Evolutionary conservation across 2,329 filamentous ascomycete species (phyloP), one percentile per base, ranked within the genome.

Genomic region (Fusarium fujikuroi): DNA sequence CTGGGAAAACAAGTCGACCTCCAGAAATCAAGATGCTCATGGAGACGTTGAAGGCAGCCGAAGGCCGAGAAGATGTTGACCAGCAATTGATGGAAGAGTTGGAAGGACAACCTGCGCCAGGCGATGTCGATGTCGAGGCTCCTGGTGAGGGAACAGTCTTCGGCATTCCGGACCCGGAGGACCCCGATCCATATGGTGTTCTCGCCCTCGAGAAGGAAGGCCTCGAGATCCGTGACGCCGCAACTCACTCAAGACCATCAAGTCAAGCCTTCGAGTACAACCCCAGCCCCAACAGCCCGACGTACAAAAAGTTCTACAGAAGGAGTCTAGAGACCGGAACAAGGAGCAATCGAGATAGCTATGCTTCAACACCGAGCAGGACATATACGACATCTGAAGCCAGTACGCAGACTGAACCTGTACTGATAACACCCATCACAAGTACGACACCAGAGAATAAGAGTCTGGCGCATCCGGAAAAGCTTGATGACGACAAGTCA

Each of bases 151-250:
- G 58, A 4, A 75, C 66, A n/a, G 37, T 81, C 2, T 84, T 84
- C 57, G 81, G 82, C 18, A 77, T 84, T n/a, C 82, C 82, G 0
- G 79, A 81, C 12, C 78, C 76, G 6, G 76, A 79, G 19, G 82
- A 84, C 42, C 81, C 82, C 1, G 82, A 84, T 66, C 82, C 82
- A 0, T 84, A 79, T 44, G 82, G 82, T 3, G 81, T 83, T 5
- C 63, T 76, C 3, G 82, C 81, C 2, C 73, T 84, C 10, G 79
- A 83, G 60, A 79, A 76, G 42, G 76, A 83, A 56, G 82, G 82
- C 0, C 65, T 84, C 4, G 80, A 80, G 9, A 80, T 84, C 14
- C 77, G 78, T 10, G 82, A 84, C 16, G 81, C 82, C 3, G 79
- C 77, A 4, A 83, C 80, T 3, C 79, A 73, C 7, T 79, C 79